Base-by-base conservation (phyloP, 805 yeast species). In the Lachancea meyersii region DNA sequence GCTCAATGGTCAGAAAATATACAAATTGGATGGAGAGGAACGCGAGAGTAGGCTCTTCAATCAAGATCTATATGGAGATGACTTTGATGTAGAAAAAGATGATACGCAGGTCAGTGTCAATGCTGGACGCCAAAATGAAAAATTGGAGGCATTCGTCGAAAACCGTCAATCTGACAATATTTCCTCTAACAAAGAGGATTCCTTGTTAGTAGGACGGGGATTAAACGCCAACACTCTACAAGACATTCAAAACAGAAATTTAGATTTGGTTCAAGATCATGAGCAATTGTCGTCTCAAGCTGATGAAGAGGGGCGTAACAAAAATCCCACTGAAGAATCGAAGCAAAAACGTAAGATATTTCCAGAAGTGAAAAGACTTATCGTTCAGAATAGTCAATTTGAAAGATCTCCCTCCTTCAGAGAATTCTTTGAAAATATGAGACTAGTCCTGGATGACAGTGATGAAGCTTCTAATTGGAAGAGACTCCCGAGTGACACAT, bases 391-490 rank as follows among this genome's bases (percentile, higher is more conserved):
- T 8, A 22, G 20, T 7, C n/a, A 11, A 8, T 38, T 38, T 16
- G 35, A 20, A 16, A 54, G 55, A 40, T 61, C 66, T 2, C 53
- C 60, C 16, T 61, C 66, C 0, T 59, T 54, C 38, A 46, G 52
- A 14, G 63, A 61, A 38, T 40, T 61, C 19, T 61, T 60, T 35
- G 53, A 57, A 26, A 59, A 54, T 24, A 61, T 61, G 57, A 44
- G 61, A 31, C 31, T 54, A 4, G 61, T 61, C 5, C 44, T 61
- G 14, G 66, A 59, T 47, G 61, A 57, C 16, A 39, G 47, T 13
- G 66, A 61, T 45, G 63, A 61, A 8, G 46, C 47, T 13, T 58
- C 57, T 32, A 61, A 60, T 39, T 61, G 66, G 66, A 55, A 49
- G 32, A 51, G 58, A 10, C 41, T 60, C 17, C 48, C 59, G 1